Evolutionary conservation across 164 flowering plant species (phyloP).

Genomic region (Annona cherimola): DNA sequence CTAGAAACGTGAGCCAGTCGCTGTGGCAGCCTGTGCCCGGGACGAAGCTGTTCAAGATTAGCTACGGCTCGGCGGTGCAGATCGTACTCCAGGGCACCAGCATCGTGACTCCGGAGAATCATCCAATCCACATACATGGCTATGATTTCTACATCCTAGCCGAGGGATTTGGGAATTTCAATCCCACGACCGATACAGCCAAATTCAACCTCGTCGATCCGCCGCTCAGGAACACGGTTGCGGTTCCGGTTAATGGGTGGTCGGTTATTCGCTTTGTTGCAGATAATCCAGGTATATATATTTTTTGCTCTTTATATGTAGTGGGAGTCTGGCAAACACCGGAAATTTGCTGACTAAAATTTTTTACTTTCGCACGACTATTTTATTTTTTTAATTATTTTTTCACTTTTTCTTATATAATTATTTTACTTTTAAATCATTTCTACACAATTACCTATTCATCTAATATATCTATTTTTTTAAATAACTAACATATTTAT

Average conservation of each 20-base stretch:
- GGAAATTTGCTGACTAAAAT: background rate
- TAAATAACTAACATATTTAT: no score
- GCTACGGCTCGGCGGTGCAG: conserved; percentile 59
- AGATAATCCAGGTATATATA: conserved; percentile 71
- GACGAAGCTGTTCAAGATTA: conserved; percentile 59
- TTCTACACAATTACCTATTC: background rate
- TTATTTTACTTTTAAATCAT: no score
- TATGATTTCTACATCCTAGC: conserved; percentile 68
- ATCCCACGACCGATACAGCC: conserved; percentile 51
- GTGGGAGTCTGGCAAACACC: background rate
- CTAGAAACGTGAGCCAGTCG: conserved; percentile 54
- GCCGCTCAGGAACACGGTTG: conserved; percentile 69
- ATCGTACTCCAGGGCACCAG: conserved; percentile 73
- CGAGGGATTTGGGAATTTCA: conserved; percentile 68
- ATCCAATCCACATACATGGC: conserved; percentile 92
- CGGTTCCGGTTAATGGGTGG: conserved; percentile 79
- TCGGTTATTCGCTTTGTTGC: conserved; percentile 69
- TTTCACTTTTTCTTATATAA: background rate
- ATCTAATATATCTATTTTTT: no score
- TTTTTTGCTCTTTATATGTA: background rate
- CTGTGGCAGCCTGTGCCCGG: conserved; percentile 57
- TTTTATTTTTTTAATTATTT: no score
- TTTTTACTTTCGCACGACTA: background rate
- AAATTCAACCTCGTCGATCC: conserved; percentile 78
- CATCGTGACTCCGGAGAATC: conserved; percentile 65